These are phyloP conservation scores for Aspergillus tanneri DNA, from an alignment of 2,329 filamentous ascomycete genomes.

Conservation along the genomic window DNA sequence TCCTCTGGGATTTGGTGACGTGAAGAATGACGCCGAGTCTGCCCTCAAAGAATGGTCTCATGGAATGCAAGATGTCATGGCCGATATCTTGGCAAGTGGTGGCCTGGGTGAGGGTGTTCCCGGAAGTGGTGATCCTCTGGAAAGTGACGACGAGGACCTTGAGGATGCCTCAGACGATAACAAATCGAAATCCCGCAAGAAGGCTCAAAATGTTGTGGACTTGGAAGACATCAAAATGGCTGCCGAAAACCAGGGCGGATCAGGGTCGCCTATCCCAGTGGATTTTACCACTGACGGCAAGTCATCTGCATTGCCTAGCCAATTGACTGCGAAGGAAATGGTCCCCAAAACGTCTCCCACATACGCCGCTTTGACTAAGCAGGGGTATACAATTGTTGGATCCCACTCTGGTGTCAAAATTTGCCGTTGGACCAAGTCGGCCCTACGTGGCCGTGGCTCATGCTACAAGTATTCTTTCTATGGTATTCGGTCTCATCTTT, in stretches of 20 bases:
- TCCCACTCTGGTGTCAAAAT: slow-evolving; percentile 97
- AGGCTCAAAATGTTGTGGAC: slow-evolving; percentile 62
- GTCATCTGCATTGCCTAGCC: slow-evolving; percentile 35
- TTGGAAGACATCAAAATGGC: slow-evolving; percentile 73
- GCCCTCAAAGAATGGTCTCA: slow-evolving; percentile 73
- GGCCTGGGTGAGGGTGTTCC: slow-evolving; percentile 64
- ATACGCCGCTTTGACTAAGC: slow-evolving; percentile 84
- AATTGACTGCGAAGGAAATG: slow-evolving; percentile 74
- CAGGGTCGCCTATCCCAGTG: slow-evolving; percentile 62
- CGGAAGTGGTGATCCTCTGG: slow-evolving; percentile 78
- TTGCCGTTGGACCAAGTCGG: slow-evolving; percentile 97
- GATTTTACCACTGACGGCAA: slow-evolving; percentile 70
- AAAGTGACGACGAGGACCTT: slow-evolving; percentile 76
- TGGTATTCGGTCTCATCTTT: slow-evolving; percentile 92
- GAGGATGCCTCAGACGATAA: slow-evolving; percentile 57
- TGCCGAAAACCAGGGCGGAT: slow-evolving; percentile 27
- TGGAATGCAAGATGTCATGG: slow-evolving; percentile 71
- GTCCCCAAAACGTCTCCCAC: slow-evolving; percentile 88
- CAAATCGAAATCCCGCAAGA: slow-evolving; percentile 52
- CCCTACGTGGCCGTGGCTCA: slow-evolving; percentile 84
- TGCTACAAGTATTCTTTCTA: slow-evolving; percentile 99
- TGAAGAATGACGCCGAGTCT: slow-evolving; percentile 68
- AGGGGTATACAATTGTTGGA: slow-evolving; percentile 93
- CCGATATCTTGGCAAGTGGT: slow-evolving; percentile 55
- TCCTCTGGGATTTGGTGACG: slow-evolving; percentile 83